A percentile compares a stretch with the other conserved stretches of the same genome.
Evolutionary conservation across 345 rosid species (phyloP).

Genomic region (Clausena lansium): DNA sequence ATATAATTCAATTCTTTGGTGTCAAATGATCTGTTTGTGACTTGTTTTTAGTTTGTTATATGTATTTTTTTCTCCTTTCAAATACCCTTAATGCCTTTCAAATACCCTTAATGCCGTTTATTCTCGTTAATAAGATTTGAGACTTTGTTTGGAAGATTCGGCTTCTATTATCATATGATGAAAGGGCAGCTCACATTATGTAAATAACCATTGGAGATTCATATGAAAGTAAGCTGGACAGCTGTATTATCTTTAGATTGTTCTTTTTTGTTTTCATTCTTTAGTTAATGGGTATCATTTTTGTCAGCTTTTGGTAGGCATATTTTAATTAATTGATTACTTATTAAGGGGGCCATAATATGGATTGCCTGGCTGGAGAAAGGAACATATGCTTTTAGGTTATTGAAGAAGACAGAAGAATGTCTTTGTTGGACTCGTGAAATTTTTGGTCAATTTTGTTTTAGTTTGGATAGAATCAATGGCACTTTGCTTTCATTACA

Average conservation of each 20-base stretch:
- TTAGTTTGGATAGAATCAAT: neutral
- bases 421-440: neutral
- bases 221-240: neutral
- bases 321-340: neutral
- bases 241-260: neutral
- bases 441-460: neutral
- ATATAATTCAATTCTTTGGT: neutral
- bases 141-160: neutral
- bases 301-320: neutral
- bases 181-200: neutral
- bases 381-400: neutral
- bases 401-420: neutral
- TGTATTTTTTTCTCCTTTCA: neutral
- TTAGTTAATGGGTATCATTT: too few relatives aligned
- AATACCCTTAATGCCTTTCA: neutral
- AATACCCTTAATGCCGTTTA: neutral
- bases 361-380: neutral
- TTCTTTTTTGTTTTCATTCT: neutral
- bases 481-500: neutral
- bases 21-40: neutral
- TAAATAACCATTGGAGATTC: neutral
- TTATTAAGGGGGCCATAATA: neutral
- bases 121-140: constrained; percentile 1
- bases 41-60: neutral
- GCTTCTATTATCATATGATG: neutral